Evolutionary conservation across 2,329 filamentous ascomycete species (phyloP), one percentile per base, ranked within the genome.

Genomic region (Cladorrhinum sp.): DNA sequence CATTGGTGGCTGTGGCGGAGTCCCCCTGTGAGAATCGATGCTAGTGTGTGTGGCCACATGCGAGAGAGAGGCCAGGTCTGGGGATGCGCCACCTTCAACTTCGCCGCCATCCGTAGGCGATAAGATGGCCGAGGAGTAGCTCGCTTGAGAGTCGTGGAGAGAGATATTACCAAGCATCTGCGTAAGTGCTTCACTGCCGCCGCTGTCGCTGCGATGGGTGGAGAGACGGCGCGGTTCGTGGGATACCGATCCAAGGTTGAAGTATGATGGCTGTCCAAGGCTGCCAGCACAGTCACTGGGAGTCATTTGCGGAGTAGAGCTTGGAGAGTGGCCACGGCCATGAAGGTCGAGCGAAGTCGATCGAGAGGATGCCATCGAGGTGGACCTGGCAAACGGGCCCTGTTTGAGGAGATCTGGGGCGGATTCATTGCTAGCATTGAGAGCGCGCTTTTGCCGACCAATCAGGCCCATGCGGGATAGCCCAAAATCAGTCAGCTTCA

Each of bases 401-500:
- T 95, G 88, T 72, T 96, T 97, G 49, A 98, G 82, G 12, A 99
- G 79, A 76, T 99, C 96, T 1, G 95, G 95, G 1, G 88, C 92
- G n/a, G 89, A 86, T 65, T 99, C 94, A 30, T 87, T 80, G 72
- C 83, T 84, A 77, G 83, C 87, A 71, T 89, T 95, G 53, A 97
- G 81, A 21, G 94, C 92, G 69, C 95, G 87, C 79, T 99, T 98
- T 76, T 99, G 95, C 69, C 95, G 90, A 62, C 95, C 95, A 63
- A 99, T 90, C 65, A 99, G 80, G 72, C 95, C 96, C 94, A 99
- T 98, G 26, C 95, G 88, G 12, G 95, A 99, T 24, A 99, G 81
- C 63, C 95, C 95, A 77, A 99, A 99, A 74, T 99, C 95, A 1
- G 96, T 99, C 69, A 99, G 81, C 76, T 99, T 99, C 60, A 99